These are phyloP conservation scores for Abelmoschus esculentus DNA, from an alignment of 345 rosid genomes.

Conservation along the genomic window DNA sequence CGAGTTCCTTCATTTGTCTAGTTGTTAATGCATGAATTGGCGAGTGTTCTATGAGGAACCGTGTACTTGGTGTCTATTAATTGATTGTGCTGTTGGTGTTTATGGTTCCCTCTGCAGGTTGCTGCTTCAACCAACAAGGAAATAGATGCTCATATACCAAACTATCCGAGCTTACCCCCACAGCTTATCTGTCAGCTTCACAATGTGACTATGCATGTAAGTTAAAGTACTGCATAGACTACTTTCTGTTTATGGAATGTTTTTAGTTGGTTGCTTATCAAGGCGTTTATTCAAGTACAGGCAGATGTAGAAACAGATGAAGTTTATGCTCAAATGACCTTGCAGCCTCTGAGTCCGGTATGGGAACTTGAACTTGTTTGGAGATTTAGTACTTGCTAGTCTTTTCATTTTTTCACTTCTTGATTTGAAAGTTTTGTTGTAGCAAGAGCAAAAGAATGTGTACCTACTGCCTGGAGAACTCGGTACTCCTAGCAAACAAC, in stretches of 20 bases:
- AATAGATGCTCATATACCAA: constrained; percentile 87
- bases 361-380: constrained; percentile 10
- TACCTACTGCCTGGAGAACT: constrained; percentile 77
- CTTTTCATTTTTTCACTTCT: neutral
- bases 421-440: neutral
- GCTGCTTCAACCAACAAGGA: constrained; percentile 94
- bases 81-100: neutral
- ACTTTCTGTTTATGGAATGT: constrained; percentile 4
- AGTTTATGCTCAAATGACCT: constrained; percentile 97
- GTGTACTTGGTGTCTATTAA: neutral
- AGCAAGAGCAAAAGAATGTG: constrained; percentile 97
- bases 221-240: constrained; percentile 15
- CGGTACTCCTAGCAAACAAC: constrained; percentile 92
- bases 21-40: neutral
- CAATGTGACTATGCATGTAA: constrained; percentile 97
- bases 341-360: constrained; percentile 91
- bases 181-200: constrained; percentile 98
- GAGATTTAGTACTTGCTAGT: neutral
- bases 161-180: constrained; percentile 89
- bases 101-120: constrained; percentile 40
- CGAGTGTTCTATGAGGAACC: neutral
- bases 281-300: constrained; percentile 38
- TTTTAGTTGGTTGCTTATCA: neutral
- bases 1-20: neutral
- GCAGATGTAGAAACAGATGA: constrained; percentile 97